Evolutionary conservation across 306 rosid genomes (phyloP).

Genomic region (Rosa persica): DNA sequence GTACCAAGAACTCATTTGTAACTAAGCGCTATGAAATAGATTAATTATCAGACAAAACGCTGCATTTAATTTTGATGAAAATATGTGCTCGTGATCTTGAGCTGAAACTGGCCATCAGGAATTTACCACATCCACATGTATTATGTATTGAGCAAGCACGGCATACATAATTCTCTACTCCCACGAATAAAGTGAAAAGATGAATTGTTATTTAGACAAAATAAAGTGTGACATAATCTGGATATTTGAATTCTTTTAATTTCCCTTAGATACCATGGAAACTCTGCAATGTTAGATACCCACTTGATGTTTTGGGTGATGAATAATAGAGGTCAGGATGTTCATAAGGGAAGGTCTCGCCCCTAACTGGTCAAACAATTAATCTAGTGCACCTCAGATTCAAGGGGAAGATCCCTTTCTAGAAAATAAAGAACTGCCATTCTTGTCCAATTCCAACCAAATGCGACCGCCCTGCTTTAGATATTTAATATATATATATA

Average conservation of each 20-base stretch:
- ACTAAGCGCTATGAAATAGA: no score
- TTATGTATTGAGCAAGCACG: neutral
- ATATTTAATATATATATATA: no score
- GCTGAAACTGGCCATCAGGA: neutral
- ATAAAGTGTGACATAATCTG: no score
- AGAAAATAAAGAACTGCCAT: neutral
- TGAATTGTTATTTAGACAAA: no score
- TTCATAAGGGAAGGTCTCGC: neutral
- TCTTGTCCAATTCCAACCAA: neutral
- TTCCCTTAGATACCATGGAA: conserved; percentile 21
- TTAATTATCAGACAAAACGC: no score
- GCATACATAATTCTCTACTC: neutral
- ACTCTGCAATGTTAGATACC: neutral
- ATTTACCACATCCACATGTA: neutral
- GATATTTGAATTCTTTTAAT: conserved; percentile 21
- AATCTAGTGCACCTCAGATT: neutral
- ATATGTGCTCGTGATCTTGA: no score
- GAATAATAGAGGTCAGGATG: neutral
- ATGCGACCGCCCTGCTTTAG: neutral
- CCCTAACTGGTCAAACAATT: neutral
- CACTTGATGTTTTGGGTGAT: neutral
- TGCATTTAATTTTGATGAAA: neutral
- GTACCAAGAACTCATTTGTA: neutral
- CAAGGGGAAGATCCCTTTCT: neutral
- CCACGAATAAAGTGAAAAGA: no score